Base-by-base conservation (phyloP, 768 basidiomycete species). In the Termitomyces heimii region DNA sequence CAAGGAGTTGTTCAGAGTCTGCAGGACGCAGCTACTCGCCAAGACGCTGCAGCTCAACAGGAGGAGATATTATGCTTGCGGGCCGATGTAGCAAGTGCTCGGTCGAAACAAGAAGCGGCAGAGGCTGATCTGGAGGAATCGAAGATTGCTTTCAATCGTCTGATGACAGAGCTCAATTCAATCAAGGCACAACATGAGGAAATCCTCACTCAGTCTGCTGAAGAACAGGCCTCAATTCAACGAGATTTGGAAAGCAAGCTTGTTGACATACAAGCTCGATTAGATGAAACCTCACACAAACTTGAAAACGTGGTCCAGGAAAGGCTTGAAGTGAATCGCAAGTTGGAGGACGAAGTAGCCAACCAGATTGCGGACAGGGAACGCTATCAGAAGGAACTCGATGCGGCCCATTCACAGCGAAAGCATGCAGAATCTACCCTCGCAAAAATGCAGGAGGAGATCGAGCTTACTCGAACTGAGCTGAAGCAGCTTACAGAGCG, bases 401-500 rank as follows among this genome's bases (percentile, higher is more conserved):
- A 65, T 45, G 59, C 69, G 14, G 60, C 66, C 35, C 65, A 62
- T 18, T 64, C 65, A 53, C 65, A 67, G 51, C 62, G 56, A n/a
- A 64, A 70, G 20, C 55, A 64, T 28, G 72, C 72, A 5, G 69
- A 75, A 42, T 66, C 71, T 49, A 63, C 67, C 18, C 65, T 75
- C 52, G 66, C 65, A 3, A 69, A 72, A 29, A 64, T 82, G 26
- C 68, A 67, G 31, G 63, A 70, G 53, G 70, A 77, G 20, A 60
- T 82, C 31, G 55, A 66, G 12, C 65, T 60, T 34, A 63, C 75
- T 29, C 73, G 71, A 43, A 68, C 64, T n/a, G 73, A 74, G 46
- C 66, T 88, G 20, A 70, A 78, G 42, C 68, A 77, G 49, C 65
- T 74, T 28, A 70, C 75, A 46, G 56, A 56, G 1, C 71, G 75